Base-by-base conservation (phyloP, 2,329 filamentous ascomycete species). In the Falciphora oryzae region DNA sequence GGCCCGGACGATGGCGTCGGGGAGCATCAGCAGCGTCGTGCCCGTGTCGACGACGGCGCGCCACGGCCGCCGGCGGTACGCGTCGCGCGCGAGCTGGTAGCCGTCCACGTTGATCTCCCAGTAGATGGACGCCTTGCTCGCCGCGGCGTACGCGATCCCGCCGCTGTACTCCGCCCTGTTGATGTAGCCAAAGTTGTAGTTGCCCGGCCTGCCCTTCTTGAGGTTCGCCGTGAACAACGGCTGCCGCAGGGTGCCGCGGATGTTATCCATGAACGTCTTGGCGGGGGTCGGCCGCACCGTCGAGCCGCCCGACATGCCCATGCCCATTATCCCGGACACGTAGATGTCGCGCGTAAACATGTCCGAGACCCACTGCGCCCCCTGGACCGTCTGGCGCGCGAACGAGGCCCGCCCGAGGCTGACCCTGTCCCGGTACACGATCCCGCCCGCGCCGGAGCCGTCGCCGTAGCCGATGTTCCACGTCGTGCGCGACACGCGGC, bases 141-240 rank as follows among this genome's bases (percentile, higher is more conserved):
- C 79, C 29, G 75, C 66, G 27, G 79, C 75, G 74, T 84, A 88
- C 66, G 74, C 76, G 69, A 88, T 80, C 35, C 73, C 66, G 61
- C 85, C 85, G 4, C 79, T 82, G 79, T 84, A 85, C 70, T 81
- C 81, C 66, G 75, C 74, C 25, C 65, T 69, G 74, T 87, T 81
- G 68, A 86, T 83, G 74, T 75, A 82, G 61, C 84, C 84, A 67
- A 86, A 87, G 70, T 83, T 79, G 75, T 85, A 86, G 27, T 61
- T 65, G 38, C 69, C 69, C 71, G 31, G 68, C 67, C 72, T 70
- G 27, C 70, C 68, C 57, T 68, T 66, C 61, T 71, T 72, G 16
- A 76, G 71, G 58, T 76, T 72, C 35, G 71, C 73, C 8, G 73
- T 74, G 59, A 76, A 76, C 1, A 76, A 65, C 0, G 73, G 72